A percentile compares a stretch with the other conserved stretches of the same genome.
Evolutionary conservation across 331 rosid genomes (phyloP).

Genomic region (Ulmus americana): DNA sequence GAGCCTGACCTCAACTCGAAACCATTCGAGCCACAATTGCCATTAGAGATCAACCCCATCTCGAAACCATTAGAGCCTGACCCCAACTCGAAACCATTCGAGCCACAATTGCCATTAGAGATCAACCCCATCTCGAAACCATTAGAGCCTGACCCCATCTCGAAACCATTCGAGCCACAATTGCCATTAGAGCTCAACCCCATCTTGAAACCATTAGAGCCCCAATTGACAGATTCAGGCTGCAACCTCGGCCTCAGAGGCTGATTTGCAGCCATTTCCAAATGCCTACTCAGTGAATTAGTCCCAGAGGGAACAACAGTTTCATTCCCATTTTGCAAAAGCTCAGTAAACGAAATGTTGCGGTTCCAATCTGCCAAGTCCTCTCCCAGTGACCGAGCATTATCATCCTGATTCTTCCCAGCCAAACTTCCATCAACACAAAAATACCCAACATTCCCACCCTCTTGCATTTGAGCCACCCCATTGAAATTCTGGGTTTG

Average conservation of each 20-base stretch:
- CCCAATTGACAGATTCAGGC: conserved; percentile 21
- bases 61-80: background rate
- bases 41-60: background rate
- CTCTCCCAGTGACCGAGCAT: conserved; percentile 9
- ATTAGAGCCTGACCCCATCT: conserved; percentile 12
- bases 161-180: conserved; percentile 14
- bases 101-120: conserved; percentile 6
- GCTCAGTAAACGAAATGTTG: conserved; percentile 21
- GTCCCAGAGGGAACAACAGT: conserved; percentile 26
- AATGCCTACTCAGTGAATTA: conserved; percentile 20
- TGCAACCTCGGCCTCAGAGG: conserved; percentile 34
- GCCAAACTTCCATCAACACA: conserved; percentile 13
- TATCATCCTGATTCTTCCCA: conserved; percentile 11
- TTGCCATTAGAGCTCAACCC: background rate
- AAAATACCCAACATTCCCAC: conserved; percentile 15
- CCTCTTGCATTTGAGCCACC: conserved; percentile 19
- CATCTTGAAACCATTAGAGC: no score
- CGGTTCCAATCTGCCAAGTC: conserved; percentile 31
- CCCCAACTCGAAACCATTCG: no score
- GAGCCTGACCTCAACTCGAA: conserved; percentile 13
- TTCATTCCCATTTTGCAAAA: conserved; percentile 27
- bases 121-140: no score
- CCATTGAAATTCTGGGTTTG: conserved; percentile 22
- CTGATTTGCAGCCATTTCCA: conserved; percentile 36
- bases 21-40: conserved; percentile 15